Conservation (phyloP, 495 filamentous ascomycete species). For the Xylaria flabelliformis region DNA sequence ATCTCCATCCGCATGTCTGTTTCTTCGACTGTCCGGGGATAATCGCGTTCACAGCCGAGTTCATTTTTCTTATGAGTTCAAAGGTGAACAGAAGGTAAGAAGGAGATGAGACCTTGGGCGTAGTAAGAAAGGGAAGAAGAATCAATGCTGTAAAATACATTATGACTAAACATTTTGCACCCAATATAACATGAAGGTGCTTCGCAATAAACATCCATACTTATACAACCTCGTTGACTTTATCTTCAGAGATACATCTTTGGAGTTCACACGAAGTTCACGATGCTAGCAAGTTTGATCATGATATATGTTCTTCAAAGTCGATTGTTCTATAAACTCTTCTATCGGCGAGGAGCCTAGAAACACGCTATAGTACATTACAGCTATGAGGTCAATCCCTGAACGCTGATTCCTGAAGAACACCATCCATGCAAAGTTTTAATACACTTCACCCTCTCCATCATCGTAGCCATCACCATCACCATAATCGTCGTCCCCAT, state of each 20-base stretch:
- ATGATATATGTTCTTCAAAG: neutral
- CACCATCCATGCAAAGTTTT: conserved; percentile 13
- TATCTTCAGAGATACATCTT: neutral
- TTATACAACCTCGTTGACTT: neutral
- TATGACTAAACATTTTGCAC: too few relatives aligned
- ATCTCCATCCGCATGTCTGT: too few relatives aligned
- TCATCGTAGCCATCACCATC: conserved; percentile 38
- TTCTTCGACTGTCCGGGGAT: too few relatives aligned
- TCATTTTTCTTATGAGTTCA: too few relatives aligned
- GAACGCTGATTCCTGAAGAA: neutral
- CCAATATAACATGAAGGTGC: too few relatives aligned
- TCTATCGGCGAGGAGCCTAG: neutral
- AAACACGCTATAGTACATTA: neutral
- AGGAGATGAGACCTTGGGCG: too few relatives aligned
- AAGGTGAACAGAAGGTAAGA: too few relatives aligned
- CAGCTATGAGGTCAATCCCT: neutral
- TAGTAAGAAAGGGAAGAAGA: too few relatives aligned
- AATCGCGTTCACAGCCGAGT: too few relatives aligned
- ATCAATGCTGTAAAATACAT: too few relatives aligned
- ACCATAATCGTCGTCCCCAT: conserved; percentile 42
- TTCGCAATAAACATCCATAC: too few relatives aligned
- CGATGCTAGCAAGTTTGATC: neutral
- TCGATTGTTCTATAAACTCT: neutral
- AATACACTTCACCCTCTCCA: conserved; percentile 28
- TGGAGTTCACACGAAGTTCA: neutral